Evolutionary conservation across 2,329 filamentous ascomycete species (phyloP), one percentile per base, ranked within the genome.

Genomic region (Fusarium goolgardi): DNA sequence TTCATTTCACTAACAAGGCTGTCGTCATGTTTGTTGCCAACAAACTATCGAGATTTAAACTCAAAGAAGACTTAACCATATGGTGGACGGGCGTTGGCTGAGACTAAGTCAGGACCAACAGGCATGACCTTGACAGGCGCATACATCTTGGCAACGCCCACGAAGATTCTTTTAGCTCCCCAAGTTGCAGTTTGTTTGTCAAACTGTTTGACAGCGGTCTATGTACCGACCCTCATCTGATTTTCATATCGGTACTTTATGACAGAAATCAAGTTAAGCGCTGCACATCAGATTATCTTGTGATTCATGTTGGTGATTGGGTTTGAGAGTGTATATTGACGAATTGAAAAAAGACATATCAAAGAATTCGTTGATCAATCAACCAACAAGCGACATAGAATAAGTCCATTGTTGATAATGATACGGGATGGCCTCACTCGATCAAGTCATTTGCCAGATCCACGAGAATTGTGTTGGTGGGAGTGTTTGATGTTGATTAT

Each of bases 241-340:
- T 51, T n/a, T 15, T n/a, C 12, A 40, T 18, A 40, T 51, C 47
- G 8, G 40, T 39, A 43, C 23, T 43, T 44, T 40, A 51, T 51
- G 34, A 41, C 35, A 32, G 25, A 39, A 45, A 18, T 31, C 29
- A 41, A 45, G 31, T 54, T 35, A 41, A 45, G 37, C 54, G 27
- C 47, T 32, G 31, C 37, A 37, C n/a, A 39, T 40, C 32, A 25
- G 9, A 27, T 21, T 27, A 15, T 23, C n/a, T 49, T 55, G 62
- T 59, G 62, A 57, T 62, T 60, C 53, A 40, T 60, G 55, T 56
- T 40, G 62, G 55, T 65, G 51, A 55, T 40, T 51, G 20, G 41
- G 10, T 6, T 25, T 21, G 34, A 12, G 23, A 29, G 23, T 12
- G 16, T 25, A 25, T 34, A 20, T 27, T 39, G 47, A 40, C 47